A percentile compares a stretch with the other conserved stretches of the same genome.
These are phyloP conservation scores for Choanephora cucurbitarum DNA, from an alignment of 371 early-diverging fungal species.

Conservation along the genomic window DNA sequence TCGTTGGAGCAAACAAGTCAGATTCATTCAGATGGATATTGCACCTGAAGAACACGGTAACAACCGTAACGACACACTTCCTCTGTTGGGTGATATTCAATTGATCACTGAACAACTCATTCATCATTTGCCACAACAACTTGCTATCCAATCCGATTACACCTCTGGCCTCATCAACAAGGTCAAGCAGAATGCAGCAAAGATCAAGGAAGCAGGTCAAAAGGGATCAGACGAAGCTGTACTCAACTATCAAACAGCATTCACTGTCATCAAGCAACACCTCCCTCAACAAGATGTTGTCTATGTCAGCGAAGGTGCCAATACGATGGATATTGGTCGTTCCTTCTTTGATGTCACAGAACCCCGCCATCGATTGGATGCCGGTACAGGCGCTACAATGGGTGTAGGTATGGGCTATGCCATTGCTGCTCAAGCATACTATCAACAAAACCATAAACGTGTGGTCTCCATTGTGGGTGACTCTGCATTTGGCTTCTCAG, in stretches of 20 bases:
- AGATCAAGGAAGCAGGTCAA: constrained; percentile 28
- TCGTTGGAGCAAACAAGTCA: constrained; percentile 55
- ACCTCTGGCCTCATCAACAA: constrained; percentile 37
- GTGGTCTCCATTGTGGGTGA: constrained; percentile 79
- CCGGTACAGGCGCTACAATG: constrained; percentile 81
- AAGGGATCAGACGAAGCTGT: constrained; percentile 47
- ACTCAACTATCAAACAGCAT: constrained; percentile 73
- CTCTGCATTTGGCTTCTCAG: constrained; percentile 84
- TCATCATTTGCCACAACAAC: constrained; percentile 9
- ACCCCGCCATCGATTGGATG: constrained; percentile 76
- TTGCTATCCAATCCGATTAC: constrained; percentile 23
- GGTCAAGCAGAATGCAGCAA: constrained; percentile 46
- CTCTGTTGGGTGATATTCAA: constrained; percentile 68
- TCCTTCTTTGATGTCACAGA: constrained; percentile 66
- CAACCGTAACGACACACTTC: constrained; percentile 49
- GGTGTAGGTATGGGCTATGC: constrained; percentile 84
- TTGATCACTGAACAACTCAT: constrained; percentile 54
- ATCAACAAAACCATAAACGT: constrained; percentile 30
- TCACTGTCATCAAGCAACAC: constrained; percentile 57
- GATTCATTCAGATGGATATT: constrained; percentile 77
- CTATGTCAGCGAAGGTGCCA: constrained; percentile 80
- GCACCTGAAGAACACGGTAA: constrained; percentile 67
- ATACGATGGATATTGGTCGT: constrained; percentile 86
- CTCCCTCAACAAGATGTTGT: constrained; percentile 51
- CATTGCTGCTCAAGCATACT: constrained; percentile 70